These are phyloP conservation scores for Aurinia saxatilis DNA, from an alignment of 345 rosid species.

Conservation along the genomic window DNA sequence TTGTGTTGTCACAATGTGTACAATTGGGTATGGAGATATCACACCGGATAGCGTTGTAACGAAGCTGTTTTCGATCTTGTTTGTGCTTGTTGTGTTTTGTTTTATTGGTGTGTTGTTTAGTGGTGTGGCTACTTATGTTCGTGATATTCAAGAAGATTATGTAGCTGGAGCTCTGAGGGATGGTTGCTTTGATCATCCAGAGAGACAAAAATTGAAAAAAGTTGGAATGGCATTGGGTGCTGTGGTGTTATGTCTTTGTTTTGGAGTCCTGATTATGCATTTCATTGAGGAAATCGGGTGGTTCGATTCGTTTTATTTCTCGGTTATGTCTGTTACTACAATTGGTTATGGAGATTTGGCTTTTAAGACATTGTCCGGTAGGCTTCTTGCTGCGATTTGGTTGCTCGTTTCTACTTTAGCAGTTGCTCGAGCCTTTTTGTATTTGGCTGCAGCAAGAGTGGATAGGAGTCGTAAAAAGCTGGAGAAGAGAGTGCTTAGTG, in stretches of 20 bases:
- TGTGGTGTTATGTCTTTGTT: conserved; percentile 73
- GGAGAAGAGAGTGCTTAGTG: conserved; percentile 68
- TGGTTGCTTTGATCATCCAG: conserved; percentile 22
- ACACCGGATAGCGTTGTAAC: conserved; percentile 54
- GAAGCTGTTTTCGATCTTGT: conserved; percentile 71
- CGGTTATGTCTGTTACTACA: no score
- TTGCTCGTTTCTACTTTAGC: no score
- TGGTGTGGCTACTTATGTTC: conserved; percentile 77
- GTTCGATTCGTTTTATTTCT: conserved; percentile 77
- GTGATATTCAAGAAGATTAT: conserved; percentile 80
- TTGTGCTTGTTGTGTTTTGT: conserved; percentile 83
- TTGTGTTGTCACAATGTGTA: conserved; percentile 80
- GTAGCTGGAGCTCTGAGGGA: conserved; percentile 44
- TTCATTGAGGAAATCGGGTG: conserved; percentile 63
- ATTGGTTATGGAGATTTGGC: conserved; percentile 79
- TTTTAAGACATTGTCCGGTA: conserved; percentile 49
- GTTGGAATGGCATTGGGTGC: conserved; percentile 85
- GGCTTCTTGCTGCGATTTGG: conserved; percentile 63
- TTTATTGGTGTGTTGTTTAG: conserved; percentile 66
- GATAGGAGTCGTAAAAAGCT: conserved; percentile 62
- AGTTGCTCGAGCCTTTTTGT: conserved; percentile 61
- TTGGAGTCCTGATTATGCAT: conserved; percentile 77
- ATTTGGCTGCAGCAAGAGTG: conserved; percentile 65
- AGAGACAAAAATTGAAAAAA: conserved; percentile 46
- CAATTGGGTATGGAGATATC: conserved; percentile 91